Conservation (phyloP, 306 rosid genomes). For the Lotus japonicus region DNA sequence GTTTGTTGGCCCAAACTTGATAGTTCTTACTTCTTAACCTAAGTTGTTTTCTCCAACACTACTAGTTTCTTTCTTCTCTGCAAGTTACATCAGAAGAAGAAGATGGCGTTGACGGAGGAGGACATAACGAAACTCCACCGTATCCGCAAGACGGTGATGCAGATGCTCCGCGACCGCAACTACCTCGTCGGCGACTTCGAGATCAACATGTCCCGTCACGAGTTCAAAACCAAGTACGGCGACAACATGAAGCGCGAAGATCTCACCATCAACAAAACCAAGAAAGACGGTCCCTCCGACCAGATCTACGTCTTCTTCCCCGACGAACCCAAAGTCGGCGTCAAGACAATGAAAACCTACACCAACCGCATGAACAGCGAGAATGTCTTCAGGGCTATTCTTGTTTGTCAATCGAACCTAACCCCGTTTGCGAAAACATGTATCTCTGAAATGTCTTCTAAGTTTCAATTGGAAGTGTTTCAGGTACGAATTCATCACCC, state of each 20-base stretch:
- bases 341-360: conserved; percentile 46
- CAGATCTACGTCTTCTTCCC: conserved; percentile 77
- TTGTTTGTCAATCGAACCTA: conserved; percentile 57
- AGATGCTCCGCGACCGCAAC: conserved; percentile 58
- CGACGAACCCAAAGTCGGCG: conserved; percentile 56
- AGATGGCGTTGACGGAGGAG: conserved; percentile 56
- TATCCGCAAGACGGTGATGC: conserved; percentile 56
- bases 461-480: conserved; percentile 66
- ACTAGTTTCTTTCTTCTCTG: too few relatives aligned
- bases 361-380: conserved; percentile 59
- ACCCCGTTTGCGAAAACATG: conserved; percentile 44
- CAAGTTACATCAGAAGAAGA: not conserved
- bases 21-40: too few relatives aligned
- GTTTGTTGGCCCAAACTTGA: too few relatives aligned
- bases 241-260: conserved; percentile 67
- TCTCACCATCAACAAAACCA: conserved; percentile 49
- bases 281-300: conserved; percentile 36
- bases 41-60: too few relatives aligned
- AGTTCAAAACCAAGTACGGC: conserved; percentile 34
- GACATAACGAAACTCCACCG: conserved; percentile 38
- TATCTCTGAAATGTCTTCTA: conserved; percentile 39
- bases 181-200: conserved; percentile 54
- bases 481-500: too few relatives aligned
- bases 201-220: conserved; percentile 43
- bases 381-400: conserved; percentile 55